Percentiles rank a stretch among this genome's conserved stretches.
Conservation (phyloP, 2,329 filamentous ascomycete species). For the Fusarium sp. region DNA sequence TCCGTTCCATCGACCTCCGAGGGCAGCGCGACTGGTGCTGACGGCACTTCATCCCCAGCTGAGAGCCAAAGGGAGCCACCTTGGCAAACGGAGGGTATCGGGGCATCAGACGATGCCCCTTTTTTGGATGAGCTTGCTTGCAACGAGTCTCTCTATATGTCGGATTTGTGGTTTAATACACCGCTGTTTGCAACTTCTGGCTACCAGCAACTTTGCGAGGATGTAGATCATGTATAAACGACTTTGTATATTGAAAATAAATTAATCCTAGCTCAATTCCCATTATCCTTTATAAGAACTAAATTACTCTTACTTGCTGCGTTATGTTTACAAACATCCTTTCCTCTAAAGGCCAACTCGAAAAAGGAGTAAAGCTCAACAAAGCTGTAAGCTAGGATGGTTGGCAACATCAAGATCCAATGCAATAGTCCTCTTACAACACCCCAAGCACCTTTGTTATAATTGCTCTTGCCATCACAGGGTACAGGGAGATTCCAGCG, state of each 20-base stretch:
- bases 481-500: conserved; percentile 21
- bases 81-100: background rate
- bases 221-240: too few species aligned
- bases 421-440: conserved; percentile 8
- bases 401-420: conserved; percentile 29
- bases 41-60: background rate
- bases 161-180: too few species aligned
- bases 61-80: background rate
- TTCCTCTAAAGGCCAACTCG: conserved; percentile 22
- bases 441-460: conserved; percentile 8
- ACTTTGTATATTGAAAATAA: too few species aligned
- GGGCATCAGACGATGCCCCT: too few species aligned
- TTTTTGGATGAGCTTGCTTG: too few species aligned
- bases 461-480: background rate
- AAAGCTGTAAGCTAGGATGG: conserved; percentile 28
- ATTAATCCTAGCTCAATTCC: background rate
- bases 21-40: background rate
- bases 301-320: conserved; percentile 24
- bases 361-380: conserved; percentile 30
- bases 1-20: background rate
- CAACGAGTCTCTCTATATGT: too few species aligned
- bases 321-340: conserved; percentile 25
- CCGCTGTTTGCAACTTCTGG: too few species aligned
- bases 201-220: too few species aligned
- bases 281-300: background rate